Base-by-base conservation (phyloP, 1,139 yeast species). In the Pichia inconspicua region DNA sequence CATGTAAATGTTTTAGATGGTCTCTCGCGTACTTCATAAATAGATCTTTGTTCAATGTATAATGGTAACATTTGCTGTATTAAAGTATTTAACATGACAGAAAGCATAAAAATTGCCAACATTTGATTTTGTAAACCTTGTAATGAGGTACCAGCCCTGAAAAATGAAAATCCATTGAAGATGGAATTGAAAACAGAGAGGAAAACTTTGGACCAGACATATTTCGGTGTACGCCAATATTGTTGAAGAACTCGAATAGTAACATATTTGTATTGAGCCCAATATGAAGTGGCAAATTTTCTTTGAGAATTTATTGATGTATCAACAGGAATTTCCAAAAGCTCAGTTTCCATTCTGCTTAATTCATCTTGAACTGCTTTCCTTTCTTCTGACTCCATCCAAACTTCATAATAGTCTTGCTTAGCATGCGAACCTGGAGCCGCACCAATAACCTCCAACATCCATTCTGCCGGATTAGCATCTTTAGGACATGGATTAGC, bases 1-100 rank as follows among this genome's bases (percentile, higher is more conserved):
- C 80, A 75, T 53, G 71, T 61, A 59, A 72, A 75, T 4, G 80
- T 72, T 58, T 73, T 73, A 0, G 79, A 74, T 25, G 96, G 96
- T 40, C 95, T 78, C 66, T 89, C 97, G 63, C 96, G 79, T n/a
- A 83, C 90, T 64, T 87, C 96, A 63, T 86, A 89, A 43, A 89
- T 70, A 57, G 80, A 80, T 67, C 96, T 79, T 65, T 84, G 95
- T 43, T 69, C 65, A 44, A 83, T 82, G 62, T 74, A 86, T 49
- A 75, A 70, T 41, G 95, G 94, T 60, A 86, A 69, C 70, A 81
- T 77, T 65, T 87, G 95, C 65, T 86, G 84, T 48, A 81, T 63
- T 54, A 84, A 60, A 41, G 87, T 80, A 54, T 76, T 76, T 66
- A 82, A 74, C 45, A 80, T 72, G 57, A 80, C 74, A 51, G 78